Evolutionary conservation across 768 basidiomycete species (phyloP), one percentile per base, ranked within the genome.

Genomic region (Cystoderma amianthinum): DNA sequence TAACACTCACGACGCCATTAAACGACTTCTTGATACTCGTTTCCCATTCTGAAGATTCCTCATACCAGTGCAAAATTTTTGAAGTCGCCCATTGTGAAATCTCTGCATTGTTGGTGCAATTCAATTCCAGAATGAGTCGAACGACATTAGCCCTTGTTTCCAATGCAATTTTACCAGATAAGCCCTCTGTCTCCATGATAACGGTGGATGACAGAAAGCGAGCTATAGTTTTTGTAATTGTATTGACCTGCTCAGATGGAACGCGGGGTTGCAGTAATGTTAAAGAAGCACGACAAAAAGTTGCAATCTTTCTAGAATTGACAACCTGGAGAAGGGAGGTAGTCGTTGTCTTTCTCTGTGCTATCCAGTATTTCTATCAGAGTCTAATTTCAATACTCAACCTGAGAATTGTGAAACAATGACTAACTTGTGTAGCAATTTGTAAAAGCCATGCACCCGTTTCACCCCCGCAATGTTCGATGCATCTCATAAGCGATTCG

Each of bases 371-470:
- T 46, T 71, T 62, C 74, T 80, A 46, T 19, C 33, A 37, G 18
- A 37, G 21, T 28, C 16, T 38, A 12, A 32, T 13, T 34, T 32
- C 20, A 36, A 10, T 28, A n/a, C 18, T 7, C 28, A 3, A 18
- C 10, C 2, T 23, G 2, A 13, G 2, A 25, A 19, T 21, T 21
- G 10, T 11, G 4, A 34, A 41, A 12, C 33, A 36, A 15, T 6
- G 2, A 48, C 62, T 37, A 48, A 81, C 80, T 64, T 82, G 68
- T n/a, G 74, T 42, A 0, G 63, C 51, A 43, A 72, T 63, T 30
- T 64, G 60, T 17, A 84, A 48, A 10, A 77, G 52, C 75, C 76
- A 80, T 38, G 67, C 57, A 11, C 74, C 67, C n/a, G 62, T 60
- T 0, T 57, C 57, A 16, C 68, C 57, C 3, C 63, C 54, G 22